These are phyloP conservation scores for Micromonas pusilla DNA, from an alignment of 139 green algal species.

Conservation along the genomic window DNA sequence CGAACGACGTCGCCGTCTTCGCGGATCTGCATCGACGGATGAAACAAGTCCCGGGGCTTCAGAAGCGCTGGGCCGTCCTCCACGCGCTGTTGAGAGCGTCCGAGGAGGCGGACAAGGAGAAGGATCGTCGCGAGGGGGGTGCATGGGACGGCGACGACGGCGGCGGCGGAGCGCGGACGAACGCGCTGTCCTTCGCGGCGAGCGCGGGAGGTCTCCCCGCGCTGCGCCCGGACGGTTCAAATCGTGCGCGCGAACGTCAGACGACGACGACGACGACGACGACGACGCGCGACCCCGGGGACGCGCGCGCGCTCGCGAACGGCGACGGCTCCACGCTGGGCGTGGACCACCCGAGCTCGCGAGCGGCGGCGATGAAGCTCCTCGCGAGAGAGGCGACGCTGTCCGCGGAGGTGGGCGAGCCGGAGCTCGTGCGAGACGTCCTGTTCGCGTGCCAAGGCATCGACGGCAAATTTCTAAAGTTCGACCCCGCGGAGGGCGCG, in stretches of 20 bases:
- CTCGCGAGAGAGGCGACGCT: background rate
- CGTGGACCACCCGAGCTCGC: background rate
- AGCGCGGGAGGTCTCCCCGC: background rate
- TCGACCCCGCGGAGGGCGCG: conserved; percentile 21
- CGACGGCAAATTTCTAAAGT: conserved; percentile 51
- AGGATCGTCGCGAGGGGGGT: background rate
- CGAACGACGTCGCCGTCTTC: background rate
- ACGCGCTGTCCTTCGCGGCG: background rate
- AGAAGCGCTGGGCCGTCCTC: background rate
- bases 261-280: no score
- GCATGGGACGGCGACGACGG: no score
- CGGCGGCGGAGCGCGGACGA: background rate
- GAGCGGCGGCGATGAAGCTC: background rate
- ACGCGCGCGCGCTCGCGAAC: background rate
- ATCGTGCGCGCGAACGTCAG: no score
- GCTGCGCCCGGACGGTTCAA: no score
- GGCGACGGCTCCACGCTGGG: background rate
- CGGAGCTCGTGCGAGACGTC: conserved; percentile 71
- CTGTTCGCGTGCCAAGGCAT: conserved; percentile 72
- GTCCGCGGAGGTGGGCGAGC: conserved; percentile 43
- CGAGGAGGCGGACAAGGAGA: background rate
- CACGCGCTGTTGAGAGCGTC: background rate
- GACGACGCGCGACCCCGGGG: background rate
- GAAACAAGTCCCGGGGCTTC: background rate
- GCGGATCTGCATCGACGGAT: background rate